A percentile compares a stretch with the other conserved stretches of the same genome.
Evolutionary conservation across 148 eudicot genomes (phyloP).

Genomic region (Fagopyrum esculentum): DNA sequence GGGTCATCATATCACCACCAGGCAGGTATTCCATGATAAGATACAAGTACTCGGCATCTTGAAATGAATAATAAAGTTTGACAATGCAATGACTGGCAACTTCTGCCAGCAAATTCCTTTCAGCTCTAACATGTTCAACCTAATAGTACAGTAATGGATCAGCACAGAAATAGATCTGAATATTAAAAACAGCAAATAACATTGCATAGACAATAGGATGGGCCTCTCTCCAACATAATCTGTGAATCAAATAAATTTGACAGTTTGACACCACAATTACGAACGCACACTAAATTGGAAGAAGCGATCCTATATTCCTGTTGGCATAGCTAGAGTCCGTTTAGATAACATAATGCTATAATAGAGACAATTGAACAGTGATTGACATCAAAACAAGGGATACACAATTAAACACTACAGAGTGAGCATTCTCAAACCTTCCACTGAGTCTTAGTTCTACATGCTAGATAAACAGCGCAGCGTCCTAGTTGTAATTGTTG

Average conservation of each 20-base stretch:
- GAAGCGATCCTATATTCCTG: background rate
- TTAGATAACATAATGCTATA: background rate
- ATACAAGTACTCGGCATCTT: slow-evolving; percentile 86
- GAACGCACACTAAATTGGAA: background rate
- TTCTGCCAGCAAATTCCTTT: slow-evolving; percentile 92
- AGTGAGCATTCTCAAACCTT: background rate
- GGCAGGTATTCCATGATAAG: slow-evolving; percentile 94
- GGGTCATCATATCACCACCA: slow-evolving; percentile 97
- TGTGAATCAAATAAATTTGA: background rate
- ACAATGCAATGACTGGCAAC: slow-evolving; percentile 95
- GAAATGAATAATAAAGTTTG: slow-evolving; percentile 86
- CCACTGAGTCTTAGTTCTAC: background rate
- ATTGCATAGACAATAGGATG: background rate
- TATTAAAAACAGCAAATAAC: background rate
- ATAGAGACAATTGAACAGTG: background rate
- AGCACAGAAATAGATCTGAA: slow-evolving; percentile 12
- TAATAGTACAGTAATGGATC: slow-evolving; percentile 19
- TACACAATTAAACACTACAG: background rate
- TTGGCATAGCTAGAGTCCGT: background rate
- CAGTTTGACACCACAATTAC: background rate
- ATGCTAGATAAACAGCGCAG: background rate
- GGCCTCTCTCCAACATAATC: background rate
- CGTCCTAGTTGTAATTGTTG: background rate
- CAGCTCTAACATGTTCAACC: slow-evolving; percentile 98
- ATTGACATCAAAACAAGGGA: background rate